A percentile compares a stretch with the other conserved stretches of the same genome.
Evolutionary conservation across 2,329 filamentous ascomycete species (phyloP).

Genomic region (Onygenales sp.): DNA sequence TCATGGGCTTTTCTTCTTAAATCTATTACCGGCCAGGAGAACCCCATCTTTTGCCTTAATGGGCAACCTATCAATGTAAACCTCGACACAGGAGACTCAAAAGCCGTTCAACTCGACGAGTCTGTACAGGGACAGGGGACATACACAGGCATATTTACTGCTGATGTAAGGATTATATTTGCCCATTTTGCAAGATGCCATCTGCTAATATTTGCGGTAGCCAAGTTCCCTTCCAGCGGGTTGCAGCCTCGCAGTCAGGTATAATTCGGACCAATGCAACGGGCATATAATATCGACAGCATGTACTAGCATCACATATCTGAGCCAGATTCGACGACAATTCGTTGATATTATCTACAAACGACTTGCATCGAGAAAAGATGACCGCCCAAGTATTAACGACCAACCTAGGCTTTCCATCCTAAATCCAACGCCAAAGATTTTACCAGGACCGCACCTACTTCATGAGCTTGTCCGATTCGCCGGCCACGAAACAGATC

Average conservation of each 20-base stretch:
- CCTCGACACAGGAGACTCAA: slow-evolving; percentile 12
- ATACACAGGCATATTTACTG: slow-evolving; percentile 19
- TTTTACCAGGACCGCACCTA: slow-evolving; percentile 45
- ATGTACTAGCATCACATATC: slow-evolving; percentile 15
- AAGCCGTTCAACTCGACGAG: slow-evolving; percentile 11
- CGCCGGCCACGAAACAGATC: slow-evolving; percentile 22
- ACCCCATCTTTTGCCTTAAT: slow-evolving; percentile 23
- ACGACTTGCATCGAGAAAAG: slow-evolving; percentile 9
- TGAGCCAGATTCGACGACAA: slow-evolving; percentile 22
- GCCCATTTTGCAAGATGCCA: not conserved
- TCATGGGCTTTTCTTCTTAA: slow-evolving; percentile 23
- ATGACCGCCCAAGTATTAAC: not conserved
- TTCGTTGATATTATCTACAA: slow-evolving; percentile 18
- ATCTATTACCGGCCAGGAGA: slow-evolving; percentile 23
- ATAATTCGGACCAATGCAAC: slow-evolving; percentile 14
- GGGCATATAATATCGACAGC: slow-evolving; percentile 18
- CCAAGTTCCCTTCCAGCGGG: slow-evolving; percentile 1
- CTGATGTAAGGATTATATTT: slow-evolving; percentile 9
- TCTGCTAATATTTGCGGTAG: slow-evolving; percentile 1
- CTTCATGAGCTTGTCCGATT: slow-evolving; percentile 55
- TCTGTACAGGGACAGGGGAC: slow-evolving; percentile 6
- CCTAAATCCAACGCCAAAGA: slow-evolving; percentile 46
- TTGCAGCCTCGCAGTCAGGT: slow-evolving; percentile 16
- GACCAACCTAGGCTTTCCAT: slow-evolving; percentile 39
- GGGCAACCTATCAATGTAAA: slow-evolving; percentile 19